Percentiles rank a stretch among this genome's conserved stretches.
These are phyloP conservation scores for Vachellia pachyceras DNA, from an alignment of 306 rosid genomes.

Conservation along the genomic window DNA sequence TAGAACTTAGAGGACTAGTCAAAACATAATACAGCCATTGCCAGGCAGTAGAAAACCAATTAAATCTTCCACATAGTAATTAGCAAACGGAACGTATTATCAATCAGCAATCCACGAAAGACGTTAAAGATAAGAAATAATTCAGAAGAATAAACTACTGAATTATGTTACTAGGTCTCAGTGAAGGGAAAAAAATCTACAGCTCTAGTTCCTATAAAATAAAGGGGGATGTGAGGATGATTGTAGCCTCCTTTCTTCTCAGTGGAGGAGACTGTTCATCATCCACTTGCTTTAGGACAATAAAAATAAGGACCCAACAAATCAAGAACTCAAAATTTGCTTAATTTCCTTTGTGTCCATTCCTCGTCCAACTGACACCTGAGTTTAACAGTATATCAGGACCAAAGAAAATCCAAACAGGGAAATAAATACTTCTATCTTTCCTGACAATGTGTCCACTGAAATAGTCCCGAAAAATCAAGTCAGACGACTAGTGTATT, in stretches of 20 bases:
- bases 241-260: conserved; percentile 68
- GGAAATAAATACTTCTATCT: background rate
- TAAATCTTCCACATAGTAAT: conserved; percentile 2
- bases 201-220: background rate
- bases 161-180: background rate
- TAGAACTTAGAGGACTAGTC: conserved; percentile 16
- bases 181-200: background rate
- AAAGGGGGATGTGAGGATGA: conserved; percentile 40
- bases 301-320: conserved; percentile 57
- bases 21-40: conserved; percentile 25
- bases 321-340: conserved; percentile 63
- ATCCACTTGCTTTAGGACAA: conserved; percentile 82
- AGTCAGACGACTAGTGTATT: background rate
- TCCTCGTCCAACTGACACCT: background rate
- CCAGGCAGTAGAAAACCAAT: conserved; percentile 1
- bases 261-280: conserved; percentile 86
- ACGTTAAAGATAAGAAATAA: background rate
- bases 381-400: background rate
- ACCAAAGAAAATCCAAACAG: conserved; percentile 43
- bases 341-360: conserved; percentile 57
- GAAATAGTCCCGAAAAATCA: background rate
- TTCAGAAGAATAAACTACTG: background rate
- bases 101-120: background rate
- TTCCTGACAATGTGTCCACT: background rate
- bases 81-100: background rate